Conservation (phyloP, 2,329 filamentous ascomycete genomes). For the Fusarium nelsonii region DNA sequence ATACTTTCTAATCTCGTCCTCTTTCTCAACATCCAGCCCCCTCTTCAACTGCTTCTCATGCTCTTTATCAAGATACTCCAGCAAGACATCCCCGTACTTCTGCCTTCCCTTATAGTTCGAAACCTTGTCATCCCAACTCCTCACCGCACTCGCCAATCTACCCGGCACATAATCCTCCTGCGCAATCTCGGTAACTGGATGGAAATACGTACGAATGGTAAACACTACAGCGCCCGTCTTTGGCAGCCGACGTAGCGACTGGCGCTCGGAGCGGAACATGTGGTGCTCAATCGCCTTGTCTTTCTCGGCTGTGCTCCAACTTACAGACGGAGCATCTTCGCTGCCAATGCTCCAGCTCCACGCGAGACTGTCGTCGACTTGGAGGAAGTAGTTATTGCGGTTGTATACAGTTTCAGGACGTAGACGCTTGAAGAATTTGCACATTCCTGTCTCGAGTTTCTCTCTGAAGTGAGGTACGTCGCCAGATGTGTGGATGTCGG, state of each 20-base stretch:
- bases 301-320: slow-evolving; percentile 83
- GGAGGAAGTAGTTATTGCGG: slow-evolving; percentile 88
- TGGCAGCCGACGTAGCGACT: slow-evolving; percentile 74
- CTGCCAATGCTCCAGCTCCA: slow-evolving; percentile 82
- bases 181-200: slow-evolving; percentile 75
- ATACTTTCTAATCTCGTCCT: slow-evolving; percentile 72
- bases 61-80: slow-evolving; percentile 81
- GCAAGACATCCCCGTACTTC: slow-evolving; percentile 76
- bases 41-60: slow-evolving; percentile 78
- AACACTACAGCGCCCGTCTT: slow-evolving; percentile 72
- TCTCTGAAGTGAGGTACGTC: slow-evolving; percentile 78
- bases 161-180: slow-evolving; percentile 83
- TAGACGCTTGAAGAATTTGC: slow-evolving; percentile 81
- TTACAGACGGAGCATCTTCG: slow-evolving; percentile 74
- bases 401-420: slow-evolving; percentile 72
- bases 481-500: slow-evolving; percentile 82
- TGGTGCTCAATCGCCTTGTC: slow-evolving; percentile 79
- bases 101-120: slow-evolving; percentile 82
- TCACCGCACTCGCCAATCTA: slow-evolving; percentile 78
- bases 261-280: slow-evolving; percentile 81
- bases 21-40: slow-evolving; percentile 72
- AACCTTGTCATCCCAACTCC: slow-evolving; percentile 86
- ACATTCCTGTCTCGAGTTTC: slow-evolving; percentile 82
- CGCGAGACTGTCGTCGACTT: slow-evolving; percentile 81
- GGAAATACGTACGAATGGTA: slow-evolving; percentile 85